These are phyloP conservation scores for Ricinus communis DNA, from an alignment of 345 rosid species.

Conservation along the genomic window DNA sequence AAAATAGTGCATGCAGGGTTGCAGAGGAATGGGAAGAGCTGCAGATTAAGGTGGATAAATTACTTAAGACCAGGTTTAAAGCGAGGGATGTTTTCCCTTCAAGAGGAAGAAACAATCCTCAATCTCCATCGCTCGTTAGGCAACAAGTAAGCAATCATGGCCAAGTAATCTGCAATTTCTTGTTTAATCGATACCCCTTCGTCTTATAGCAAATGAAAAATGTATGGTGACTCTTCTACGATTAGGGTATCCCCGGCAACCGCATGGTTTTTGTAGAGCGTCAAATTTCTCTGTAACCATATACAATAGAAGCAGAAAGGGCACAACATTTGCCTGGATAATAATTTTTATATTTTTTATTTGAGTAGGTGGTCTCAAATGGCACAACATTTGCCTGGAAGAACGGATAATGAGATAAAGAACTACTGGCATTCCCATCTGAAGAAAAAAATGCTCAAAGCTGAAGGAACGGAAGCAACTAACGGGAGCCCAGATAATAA, in stretches of 20 bases:
- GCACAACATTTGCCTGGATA: too few relatives aligned
- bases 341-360: too few relatives aligned
- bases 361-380: constrained; percentile 81
- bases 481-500: constrained; percentile 26
- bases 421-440: constrained; percentile 90
- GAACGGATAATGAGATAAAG: constrained; percentile 95
- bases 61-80: constrained; percentile 87
- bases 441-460: constrained; percentile 60
- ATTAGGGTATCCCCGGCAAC: too few relatives aligned
- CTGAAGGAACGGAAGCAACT: constrained; percentile 24
- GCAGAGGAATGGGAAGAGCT: constrained; percentile 92
- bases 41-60: constrained; percentile 93
- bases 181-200: too few relatives aligned
- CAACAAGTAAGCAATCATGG: constrained; percentile 66
- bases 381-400: constrained; percentile 82
- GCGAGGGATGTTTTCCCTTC: constrained; percentile 53
- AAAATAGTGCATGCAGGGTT: constrained; percentile 45
- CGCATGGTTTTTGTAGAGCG: too few relatives aligned
- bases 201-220: too few relatives aligned
- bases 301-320: too few relatives aligned
- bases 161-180: too few relatives aligned
- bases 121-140: constrained; percentile 70
- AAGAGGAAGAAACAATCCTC: constrained; percentile 73
- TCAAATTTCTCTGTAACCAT: too few relatives aligned
- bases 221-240: too few relatives aligned